Evolutionary conservation across 2,329 filamentous ascomycete genomes (phyloP), one percentile per base, ranked within the genome.

Genomic region (Trichoderma sp.): DNA sequence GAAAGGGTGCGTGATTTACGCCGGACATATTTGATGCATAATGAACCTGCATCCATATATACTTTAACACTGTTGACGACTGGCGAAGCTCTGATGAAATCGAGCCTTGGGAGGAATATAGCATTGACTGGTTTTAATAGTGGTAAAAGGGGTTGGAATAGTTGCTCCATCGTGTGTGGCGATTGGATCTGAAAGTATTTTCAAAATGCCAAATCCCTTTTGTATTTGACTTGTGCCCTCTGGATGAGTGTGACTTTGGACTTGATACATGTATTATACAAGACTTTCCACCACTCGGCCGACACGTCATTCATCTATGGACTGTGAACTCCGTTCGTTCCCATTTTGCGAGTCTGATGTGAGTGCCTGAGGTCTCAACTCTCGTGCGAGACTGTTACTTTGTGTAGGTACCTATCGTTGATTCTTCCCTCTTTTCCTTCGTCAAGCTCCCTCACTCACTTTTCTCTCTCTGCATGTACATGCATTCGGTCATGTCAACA

Each of bases 41-140:
- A 73, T 24, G 71, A 65, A 62, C 64, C 60, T 64, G 71, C 60
- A 73, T 50, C 33, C 29, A 73, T 16, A 41, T 41, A 24, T 62
- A 45, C 24, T 18, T 24, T 6, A 35, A 41, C n/a, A 64, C 18
- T 35, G n/a, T 65, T 14, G 27, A 65, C 11, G 71, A 35, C 14
- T 29, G 27, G 24, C 4, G 56, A 73, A 24, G 29, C 11, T 65
- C 14, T 56, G 29, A 65, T 38, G 60, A 65, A n/a, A n/a, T n/a
- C 29, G 31, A 53, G 31, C 24, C 9, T 65, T 62, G 41, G 21
- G 29, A 29, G 29, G 16, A 7, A 72, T 21, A 5, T n/a, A 21
- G 33, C 33, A 62, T 31, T n/a, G 24, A 31, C 11, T n/a, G 33
- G 24, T 41, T 38, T 71, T 62, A 35, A 27, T 31, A n/a, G 56